A percentile compares a stretch with the other conserved stretches of the same genome.
phyloP scores from a whole-genome alignment of 2,329 filamentous ascomycete genomes.

The Fusarium circinatum region DNA sequence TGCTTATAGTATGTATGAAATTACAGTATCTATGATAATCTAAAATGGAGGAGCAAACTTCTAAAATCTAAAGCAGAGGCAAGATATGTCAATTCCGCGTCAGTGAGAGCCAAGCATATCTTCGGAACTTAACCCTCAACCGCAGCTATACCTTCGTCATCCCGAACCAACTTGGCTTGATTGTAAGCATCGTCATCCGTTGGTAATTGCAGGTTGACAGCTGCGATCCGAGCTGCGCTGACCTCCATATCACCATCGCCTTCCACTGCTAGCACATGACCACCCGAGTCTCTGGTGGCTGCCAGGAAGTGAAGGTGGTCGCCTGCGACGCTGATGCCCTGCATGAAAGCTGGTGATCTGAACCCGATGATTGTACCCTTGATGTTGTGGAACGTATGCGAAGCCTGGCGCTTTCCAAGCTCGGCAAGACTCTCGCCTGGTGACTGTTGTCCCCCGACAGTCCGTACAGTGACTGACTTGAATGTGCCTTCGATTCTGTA shows the following conservation, averaged over 20 bases:
- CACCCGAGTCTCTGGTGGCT: not conserved
- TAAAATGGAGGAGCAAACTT: not conserved
- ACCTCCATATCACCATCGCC: constrained; percentile 9
- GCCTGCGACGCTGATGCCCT: constrained; percentile 30
- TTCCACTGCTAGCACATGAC: constrained; percentile 21
- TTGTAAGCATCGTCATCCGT: constrained; percentile 2
- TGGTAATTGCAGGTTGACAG: constrained; percentile 17
- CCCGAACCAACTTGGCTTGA: constrained; percentile 2
- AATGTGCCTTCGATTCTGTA: constrained; percentile 15
- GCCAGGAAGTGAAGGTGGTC: constrained; percentile 29
- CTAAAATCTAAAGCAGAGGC: not conserved
- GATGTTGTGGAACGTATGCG: constrained; percentile 1
- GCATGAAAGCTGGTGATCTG: constrained; percentile 23
- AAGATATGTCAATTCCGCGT: not conserved
- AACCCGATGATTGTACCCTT: constrained; percentile 19
- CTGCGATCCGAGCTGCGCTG: not conserved
- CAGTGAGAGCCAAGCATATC: too few relatives aligned
- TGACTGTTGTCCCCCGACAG: constrained; percentile 12
- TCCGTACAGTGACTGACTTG: constrained; percentile 17
- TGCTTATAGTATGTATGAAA: too few relatives aligned
- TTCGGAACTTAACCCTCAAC: constrained; percentile 10
- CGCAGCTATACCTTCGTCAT: constrained; percentile 18
- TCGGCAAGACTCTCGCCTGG: constrained; percentile 25
- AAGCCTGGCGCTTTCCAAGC: constrained; percentile 25
- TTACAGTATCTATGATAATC: not conserved